Base-by-base conservation (phyloP, 2,329 filamentous ascomycete genomes). In the Hypoxylon sp. region DNA sequence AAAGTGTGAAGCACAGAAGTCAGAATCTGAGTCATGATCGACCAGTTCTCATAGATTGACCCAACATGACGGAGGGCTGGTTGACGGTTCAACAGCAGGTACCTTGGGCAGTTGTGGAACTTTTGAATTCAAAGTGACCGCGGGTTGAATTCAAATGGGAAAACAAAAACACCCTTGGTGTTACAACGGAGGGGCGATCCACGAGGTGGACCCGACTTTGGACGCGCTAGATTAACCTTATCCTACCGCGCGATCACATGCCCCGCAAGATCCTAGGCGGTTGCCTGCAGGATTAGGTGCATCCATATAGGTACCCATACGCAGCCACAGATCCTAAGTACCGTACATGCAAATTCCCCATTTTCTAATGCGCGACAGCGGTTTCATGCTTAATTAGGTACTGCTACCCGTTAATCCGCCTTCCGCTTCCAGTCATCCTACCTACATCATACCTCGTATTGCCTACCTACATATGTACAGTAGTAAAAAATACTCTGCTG, bases 191-290 rank as follows among this genome's bases (percentile, higher is more conserved):
- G 28, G 28, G 28, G 28, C 5, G 32, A n/a, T 10, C 9, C 2
- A 34, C 34, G 28, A n/a, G n/a, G 46, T 10, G 2, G 36, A 17
- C 6, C 6, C 36, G 36, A 9, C 36, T 19, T 21, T 45, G 14
- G 9, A 64, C 62, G 45, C 62, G 56, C 62, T 58, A 55, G 41
- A 43, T 6, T 13, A 17, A 23, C 25, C 28, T 48, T 34, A 43
- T 34, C 28, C 9, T 17, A 43, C 59, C 63, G 63, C 63, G 63
- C 63, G 32, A 55, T 66, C 63, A 66, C 63, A 66, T 66, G 51
- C 56, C 21, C 38, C 38, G 28, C 25, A 25, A 7, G 45, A 46
- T 21, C 43, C 43, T 17, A 14, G 10, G 23, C 34, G 48, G 36
- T 14, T 60, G 57, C 57, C 57, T 60, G 25, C 36, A 50, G n/a